Base-by-base conservation (phyloP, 2,329 filamentous ascomycete genomes). In the Acephala macrosclerotiorum region DNA sequence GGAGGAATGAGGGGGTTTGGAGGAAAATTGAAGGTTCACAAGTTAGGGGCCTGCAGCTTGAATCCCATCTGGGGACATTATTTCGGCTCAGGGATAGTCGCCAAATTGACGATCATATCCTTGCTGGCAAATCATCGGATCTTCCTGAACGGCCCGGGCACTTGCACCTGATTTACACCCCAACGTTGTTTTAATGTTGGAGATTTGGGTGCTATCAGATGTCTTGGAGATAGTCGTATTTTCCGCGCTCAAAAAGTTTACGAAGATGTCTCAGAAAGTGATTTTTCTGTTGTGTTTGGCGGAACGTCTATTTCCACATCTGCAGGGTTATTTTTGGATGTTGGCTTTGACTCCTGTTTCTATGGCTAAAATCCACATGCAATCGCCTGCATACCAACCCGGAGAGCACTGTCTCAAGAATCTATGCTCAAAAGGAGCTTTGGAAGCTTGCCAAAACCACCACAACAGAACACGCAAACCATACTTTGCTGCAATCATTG, bases 401-500 rank as follows among this genome's bases (percentile, higher is more conserved):
- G 12, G n/a, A 53, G 26, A n/a, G 26, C 22, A 18, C 1, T 33
- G 45, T 33, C 49, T 53, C 49, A 53, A 53, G 22, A 53, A 53
- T 53, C 49, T 53, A 53, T 53, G 49, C 49, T 33, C 18, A 29
- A 29, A 2, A 51, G 25, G 14, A 53, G 22, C 35, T 26, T 45
- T 25, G n/a, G 40, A 60, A 64, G 38, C 45, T 60, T 42, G 26
- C 53, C 47, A 59, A 49, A 55, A 49, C 29, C 63, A 51, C 63
- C 51, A n/a, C 22, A 51, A 53, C 49, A 53, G 29, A 51, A 51
- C 47, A 51, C 47, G 25, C n/a, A 53, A 53, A 33, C 1, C 14
- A 20, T 53, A 11, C 55, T 22, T 22, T 35, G 49, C 45, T 49
- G 29, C 20, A 66, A 72, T 75, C 70, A 76, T 66, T 76, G 75